Base-by-base conservation (phyloP, 2,329 filamentous ascomycete species). In the Stachybotrys chlorohalonatus region DNA sequence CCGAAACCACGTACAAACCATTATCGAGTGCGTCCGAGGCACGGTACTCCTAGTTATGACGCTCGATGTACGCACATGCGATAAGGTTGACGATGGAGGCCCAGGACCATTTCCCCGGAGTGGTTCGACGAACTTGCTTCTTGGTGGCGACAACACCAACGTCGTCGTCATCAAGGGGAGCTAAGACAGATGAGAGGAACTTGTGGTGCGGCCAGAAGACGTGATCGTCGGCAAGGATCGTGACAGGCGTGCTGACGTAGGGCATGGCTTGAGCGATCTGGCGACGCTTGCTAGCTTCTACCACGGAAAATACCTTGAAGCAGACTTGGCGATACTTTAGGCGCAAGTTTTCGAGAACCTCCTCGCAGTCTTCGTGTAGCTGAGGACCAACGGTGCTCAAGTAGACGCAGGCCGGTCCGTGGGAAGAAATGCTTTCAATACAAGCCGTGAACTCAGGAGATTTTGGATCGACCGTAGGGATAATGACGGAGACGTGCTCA, bases 41-140 rank as follows among this genome's bases (percentile, higher is more conserved):
- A 1, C 77, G 73, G 53, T 81, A 78, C 62, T 86, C 83, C 63
- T 79, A 86, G 62, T 84, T 85, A 64, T 84, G 80, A 0, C 82
- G 78, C 59, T 80, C 75, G 1, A 86, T 74, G 62, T 85, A 85
- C n/a, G 75, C 64, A 32, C 76, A 77, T 0, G 79, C 82, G 16
- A 85, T 69, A 62, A 83, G 75, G 65, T 85, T 84, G 64, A 73
- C 74, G 53, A 77, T 66, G 0, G 67, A 68, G 1, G 42, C 32
- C 53, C 66, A 66, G 5, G 53, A 54, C 63, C 63, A 68, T 1
- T 65, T 32, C 5, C 65, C 63, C 0, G 36, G 59, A 58, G 54
- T 53, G 7, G 69, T 68, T 2, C 78, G 74, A 6, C 69, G 67
- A 7, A 81, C 79, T 0, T 72, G 72, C 66, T 85, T 84, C 61